Evolutionary conservation across 441 rosid species (phyloP).

Genomic region (Jatropha podagrica): DNA sequence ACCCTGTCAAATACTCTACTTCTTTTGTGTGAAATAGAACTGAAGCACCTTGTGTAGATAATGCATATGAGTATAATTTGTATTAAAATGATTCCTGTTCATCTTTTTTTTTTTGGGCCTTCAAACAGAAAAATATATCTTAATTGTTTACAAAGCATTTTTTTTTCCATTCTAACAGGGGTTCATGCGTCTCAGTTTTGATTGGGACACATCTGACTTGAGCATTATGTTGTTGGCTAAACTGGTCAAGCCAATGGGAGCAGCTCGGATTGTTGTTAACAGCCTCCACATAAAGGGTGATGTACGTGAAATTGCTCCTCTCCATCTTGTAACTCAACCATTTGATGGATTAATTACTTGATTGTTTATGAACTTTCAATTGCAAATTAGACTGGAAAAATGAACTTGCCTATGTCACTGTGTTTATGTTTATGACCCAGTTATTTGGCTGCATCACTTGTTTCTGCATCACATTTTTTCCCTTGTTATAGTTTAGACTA

Average conservation of each 20-base stretch:
- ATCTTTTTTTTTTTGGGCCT: background rate
- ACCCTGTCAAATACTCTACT: background rate
- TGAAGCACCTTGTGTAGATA: background rate
- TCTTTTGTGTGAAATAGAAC: background rate
- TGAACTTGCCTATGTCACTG: background rate
- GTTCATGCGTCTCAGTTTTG: conserved; percentile 77
- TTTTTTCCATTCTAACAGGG: conserved; percentile 45
- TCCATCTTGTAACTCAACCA: background rate
- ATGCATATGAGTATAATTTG: background rate
- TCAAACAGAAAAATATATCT: conserved; percentile 1
- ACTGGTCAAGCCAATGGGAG: conserved; percentile 82
- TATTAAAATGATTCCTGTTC: background rate
- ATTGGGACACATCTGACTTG: conserved; percentile 82
- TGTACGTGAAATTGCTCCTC: conserved; percentile 45
- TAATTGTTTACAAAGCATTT: conserved; percentile 9
- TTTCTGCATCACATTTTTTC: background rate
- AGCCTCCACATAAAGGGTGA: conserved; percentile 95
- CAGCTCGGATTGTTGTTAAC: conserved; percentile 84
- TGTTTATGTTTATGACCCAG: background rate
- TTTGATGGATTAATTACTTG: background rate
- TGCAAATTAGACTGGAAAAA: background rate
- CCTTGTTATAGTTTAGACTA: background rate
- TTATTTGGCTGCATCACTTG: background rate
- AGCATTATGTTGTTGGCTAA: conserved; percentile 86
- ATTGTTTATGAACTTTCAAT: conserved; percentile 10